A percentile compares a stretch with the other conserved stretches of the same genome.
phyloP scores from a whole-genome alignment of 805 yeast species.

The Cyberlindnera mississippiensis region DNA sequence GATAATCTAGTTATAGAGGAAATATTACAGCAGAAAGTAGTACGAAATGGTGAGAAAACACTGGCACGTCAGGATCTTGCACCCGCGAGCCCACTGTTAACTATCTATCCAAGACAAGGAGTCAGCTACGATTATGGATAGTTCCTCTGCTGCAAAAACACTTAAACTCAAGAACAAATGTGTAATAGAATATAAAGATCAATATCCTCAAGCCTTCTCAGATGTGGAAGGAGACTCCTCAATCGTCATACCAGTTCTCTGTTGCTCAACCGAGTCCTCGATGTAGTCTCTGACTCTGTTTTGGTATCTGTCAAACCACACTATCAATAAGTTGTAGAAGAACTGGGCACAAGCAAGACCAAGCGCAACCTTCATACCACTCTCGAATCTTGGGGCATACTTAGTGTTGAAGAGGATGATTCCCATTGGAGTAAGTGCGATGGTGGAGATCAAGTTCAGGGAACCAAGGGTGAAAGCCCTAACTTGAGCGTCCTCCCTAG shows the following conservation, averaged over 20 bases:
- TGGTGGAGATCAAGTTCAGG: conserved; percentile 18
- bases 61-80: no score
- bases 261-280: conserved; percentile 2
- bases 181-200: no score
- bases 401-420: conserved; percentile 19
- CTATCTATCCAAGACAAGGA: no score
- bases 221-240: neutral
- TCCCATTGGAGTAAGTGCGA: conserved; percentile 18
- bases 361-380: conserved; percentile 17
- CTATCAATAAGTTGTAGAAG: conserved; percentile 16
- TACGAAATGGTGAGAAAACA: no score
- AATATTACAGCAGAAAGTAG: no score
- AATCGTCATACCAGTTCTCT: neutral
- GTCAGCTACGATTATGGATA: no score
- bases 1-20: no score
- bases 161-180: no score
- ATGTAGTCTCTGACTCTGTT: conserved; percentile 17
- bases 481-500: conserved; percentile 24
- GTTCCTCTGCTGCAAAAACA: no score
- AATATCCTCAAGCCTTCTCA: neutral
- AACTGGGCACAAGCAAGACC: conserved; percentile 10
- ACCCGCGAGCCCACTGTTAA: no score
- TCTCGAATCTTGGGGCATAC: conserved; percentile 17
- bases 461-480: conserved; percentile 24
- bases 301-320: conserved; percentile 22